Percentiles rank a stretch among this genome's conserved stretches.
Evolutionary conservation across 306 rosid species (phyloP).

Genomic region (Ormosia semicastrata): DNA sequence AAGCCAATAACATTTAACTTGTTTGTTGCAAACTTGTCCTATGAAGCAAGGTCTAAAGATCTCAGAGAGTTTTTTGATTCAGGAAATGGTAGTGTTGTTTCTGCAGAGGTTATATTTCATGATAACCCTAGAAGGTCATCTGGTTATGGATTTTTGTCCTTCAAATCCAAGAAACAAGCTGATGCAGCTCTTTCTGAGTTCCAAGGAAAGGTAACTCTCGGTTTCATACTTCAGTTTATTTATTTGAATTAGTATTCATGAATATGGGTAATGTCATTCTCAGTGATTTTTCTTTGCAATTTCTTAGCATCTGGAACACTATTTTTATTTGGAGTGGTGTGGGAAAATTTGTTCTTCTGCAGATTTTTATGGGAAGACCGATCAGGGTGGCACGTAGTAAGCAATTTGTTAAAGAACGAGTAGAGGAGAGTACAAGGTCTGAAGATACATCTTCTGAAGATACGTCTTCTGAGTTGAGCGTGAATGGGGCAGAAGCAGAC

Average conservation of each 20-base stretch:
- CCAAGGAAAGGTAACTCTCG: conserved; percentile 72
- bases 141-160: conserved; percentile 92
- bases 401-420: conserved; percentile 62
- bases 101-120: conserved; percentile 60
- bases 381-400: conserved; percentile 65
- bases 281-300: neutral
- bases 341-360: conserved; percentile 30
- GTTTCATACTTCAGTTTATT: neutral
- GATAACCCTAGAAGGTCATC: conserved; percentile 74
- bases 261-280: neutral
- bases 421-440: conserved; percentile 33
- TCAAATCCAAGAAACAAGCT: conserved; percentile 79
- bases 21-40: conserved; percentile 81
- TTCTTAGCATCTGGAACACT: neutral
- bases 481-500: conserved; percentile 39
- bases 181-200: conserved; percentile 66
- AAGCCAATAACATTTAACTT: conserved; percentile 68
- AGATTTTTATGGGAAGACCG: conserved; percentile 80
- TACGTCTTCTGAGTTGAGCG: conserved; percentile 36
- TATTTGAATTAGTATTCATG: conserved; percentile 3
- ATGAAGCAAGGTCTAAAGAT: conserved; percentile 69
- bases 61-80: conserved; percentile 72
- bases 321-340: neutral
- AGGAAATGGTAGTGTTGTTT: conserved; percentile 55
- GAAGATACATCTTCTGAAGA: conserved; percentile 50